Base-by-base conservation (phyloP, 106 monocot species). In the Dendrobium officinale region DNA sequence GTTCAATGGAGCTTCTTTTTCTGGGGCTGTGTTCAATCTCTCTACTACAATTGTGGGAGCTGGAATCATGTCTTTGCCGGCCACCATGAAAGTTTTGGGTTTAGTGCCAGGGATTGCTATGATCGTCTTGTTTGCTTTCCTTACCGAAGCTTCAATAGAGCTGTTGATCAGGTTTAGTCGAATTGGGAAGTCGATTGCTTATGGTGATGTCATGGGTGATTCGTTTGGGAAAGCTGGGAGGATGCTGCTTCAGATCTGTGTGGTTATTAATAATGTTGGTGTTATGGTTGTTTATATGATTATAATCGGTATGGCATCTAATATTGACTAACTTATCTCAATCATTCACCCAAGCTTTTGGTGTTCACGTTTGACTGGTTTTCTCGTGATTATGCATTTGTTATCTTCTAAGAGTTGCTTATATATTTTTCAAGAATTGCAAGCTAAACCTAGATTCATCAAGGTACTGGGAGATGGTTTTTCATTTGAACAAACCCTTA, bases 31-130 rank as follows among this genome's bases (percentile, higher is more conserved):
- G 55, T 92, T 92, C 77, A 89, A 92, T 84, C 82, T 92, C 16
- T 92, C 92, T 33, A 92, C 92, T 17, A 92, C 85, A 44, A 86
- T 92, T 20, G 84, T 92, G 11, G 92, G 92, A 68, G 92, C 92
- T 6, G 92, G 92, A 43, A 92, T 92, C 73, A 92, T 92, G 92
- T 80, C 92, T 24, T 81, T 92, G 7, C 92, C 92, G 3, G 87
- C 85, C 56, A 92, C 89, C 47, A 92, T 92, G 89, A 89, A 87
- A 51, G 84, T 89, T 19, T 37, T 92, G 73, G 92, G 92, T 18
- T 56, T 92, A 10, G 37, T 92, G 10, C 92, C 92, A 0, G 92
- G 89, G 22, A 80, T 92, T 41, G 55, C 78, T 55, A 82, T 89
- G 84, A 89, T 92, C 17, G 31, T 86, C 13, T 83, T 89, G 43